Evolutionary conservation across 176 grass and related monocot species (phyloP), one percentile per base, ranked within the genome.

Genomic region (Saccharum spontaneum): DNA sequence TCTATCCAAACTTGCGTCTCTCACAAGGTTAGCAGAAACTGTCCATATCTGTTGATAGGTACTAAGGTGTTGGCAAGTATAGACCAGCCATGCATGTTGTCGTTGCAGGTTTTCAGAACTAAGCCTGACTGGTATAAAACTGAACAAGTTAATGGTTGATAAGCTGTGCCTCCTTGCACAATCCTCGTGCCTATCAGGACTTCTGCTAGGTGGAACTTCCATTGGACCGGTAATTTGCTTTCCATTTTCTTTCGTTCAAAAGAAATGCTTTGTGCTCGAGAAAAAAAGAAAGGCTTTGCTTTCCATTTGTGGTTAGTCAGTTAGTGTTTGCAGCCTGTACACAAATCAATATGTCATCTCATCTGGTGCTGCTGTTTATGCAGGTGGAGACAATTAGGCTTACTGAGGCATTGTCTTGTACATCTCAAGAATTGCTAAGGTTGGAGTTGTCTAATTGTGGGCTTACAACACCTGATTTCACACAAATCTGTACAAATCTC

Each of bases 371-470:
- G 6, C 8, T 80, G 14, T 31, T 84, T 68, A 33, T 78, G 66
- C 76, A 96, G 93, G 90, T 85, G 66, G 93, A 84, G 67, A 81
- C 90, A 84, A 75, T 88, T 88, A 95, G 34, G 54, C 85, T 99
- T 83, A 94, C 87, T 1, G 90, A 96, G 52, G 66, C 89, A 66
- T 82, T 92, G 59, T 89, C 82, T 81, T 84, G 60, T 76, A 77
- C 86, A 78, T 92, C 90, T 83, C 91, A 89, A 75, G 97, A 99
- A 70, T 79, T 99, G 52, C 60, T 96, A 74, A 91, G 88, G 85
- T 87, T 99, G 87, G 93, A 99, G 70, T 74, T 96, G 26, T 95
- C 97, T 64, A 92, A 87, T 84, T 94, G 93, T 84, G 89, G 93
- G 84, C 41, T 96, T 18, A 87, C 80, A 66, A 60, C 85, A 78